A percentile compares a stretch with the other conserved stretches of the same genome.
Evolutionary conservation across 2,329 filamentous ascomycete genomes (phyloP).

Genomic region (Fusarium falciforme): DNA sequence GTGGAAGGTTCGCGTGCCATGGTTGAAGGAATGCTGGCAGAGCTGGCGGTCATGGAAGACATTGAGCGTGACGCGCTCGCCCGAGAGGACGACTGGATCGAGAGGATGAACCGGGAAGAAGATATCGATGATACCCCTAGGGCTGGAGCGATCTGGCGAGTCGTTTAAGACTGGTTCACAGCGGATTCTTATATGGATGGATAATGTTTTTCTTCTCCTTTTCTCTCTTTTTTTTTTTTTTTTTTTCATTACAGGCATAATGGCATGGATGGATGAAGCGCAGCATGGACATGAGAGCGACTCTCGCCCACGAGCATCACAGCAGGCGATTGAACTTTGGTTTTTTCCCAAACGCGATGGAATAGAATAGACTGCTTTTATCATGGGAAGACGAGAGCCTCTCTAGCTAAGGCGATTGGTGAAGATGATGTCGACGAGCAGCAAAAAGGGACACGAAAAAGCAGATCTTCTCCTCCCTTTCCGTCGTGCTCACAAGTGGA

Average conservation of each 20-base stretch:
- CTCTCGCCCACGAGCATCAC: conserved; percentile 15
- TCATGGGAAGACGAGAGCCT: conserved; percentile 1
- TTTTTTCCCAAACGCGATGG: background rate
- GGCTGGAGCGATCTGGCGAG: conserved; percentile 63
- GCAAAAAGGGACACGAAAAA: background rate
- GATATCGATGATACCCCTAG: conserved; percentile 51
- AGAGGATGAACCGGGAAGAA: conserved; percentile 60
- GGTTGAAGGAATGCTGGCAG: conserved; percentile 69
- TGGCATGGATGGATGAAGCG: background rate
- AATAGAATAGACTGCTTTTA: conserved; percentile 25
- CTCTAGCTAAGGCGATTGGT: conserved; percentile 12
- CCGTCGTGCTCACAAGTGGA: conserved; percentile 7
- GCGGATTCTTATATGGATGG: background rate
- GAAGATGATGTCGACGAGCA: background rate
- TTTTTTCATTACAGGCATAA: conserved; percentile 5
- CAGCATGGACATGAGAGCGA: conserved; percentile 2
- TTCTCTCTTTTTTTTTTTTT: background rate
- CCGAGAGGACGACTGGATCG: conserved; percentile 70
- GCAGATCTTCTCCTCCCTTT: conserved; percentile 8
- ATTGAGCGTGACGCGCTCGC: conserved; percentile 68
- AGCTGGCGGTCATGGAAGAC: conserved; percentile 70
- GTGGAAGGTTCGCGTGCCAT: conserved; percentile 61
- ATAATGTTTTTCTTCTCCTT: background rate
- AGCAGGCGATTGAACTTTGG: conserved; percentile 22
- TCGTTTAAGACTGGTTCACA: conserved; percentile 35